Conservation (phyloP, 257 asterid genomes). For the Parsonsia alboflavescens region DNA sequence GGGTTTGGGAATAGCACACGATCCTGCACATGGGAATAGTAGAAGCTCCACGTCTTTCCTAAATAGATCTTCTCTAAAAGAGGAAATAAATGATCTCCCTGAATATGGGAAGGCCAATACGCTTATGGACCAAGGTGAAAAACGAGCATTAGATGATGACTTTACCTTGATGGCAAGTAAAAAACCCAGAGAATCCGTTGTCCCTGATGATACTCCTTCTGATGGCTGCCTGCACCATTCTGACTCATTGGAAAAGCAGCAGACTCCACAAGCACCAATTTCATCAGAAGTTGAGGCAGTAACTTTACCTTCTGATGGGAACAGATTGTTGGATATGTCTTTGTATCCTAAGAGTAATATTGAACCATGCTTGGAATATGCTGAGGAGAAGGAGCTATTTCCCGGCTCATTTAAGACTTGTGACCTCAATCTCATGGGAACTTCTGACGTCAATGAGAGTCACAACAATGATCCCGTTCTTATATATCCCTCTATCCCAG, state of each 20-base stretch:
- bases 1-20: conserved; percentile 24
- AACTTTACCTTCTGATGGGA: conserved; percentile 43
- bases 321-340: conserved; percentile 39
- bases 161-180: conserved; percentile 42
- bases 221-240: conserved; percentile 34
- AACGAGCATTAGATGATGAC: conserved; percentile 41
- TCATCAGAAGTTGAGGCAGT: conserved; percentile 29
- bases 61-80: conserved; percentile 30
- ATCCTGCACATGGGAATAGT: conserved; percentile 25
- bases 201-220: conserved; percentile 26
- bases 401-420: conserved; percentile 78
- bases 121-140: conserved; percentile 47
- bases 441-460: conserved; percentile 52
- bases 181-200: conserved; percentile 47
- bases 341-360: conserved; percentile 37
- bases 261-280: conserved; percentile 36
- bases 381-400: conserved; percentile 59
- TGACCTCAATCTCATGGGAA: conserved; percentile 78
- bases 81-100: conserved; percentile 33
- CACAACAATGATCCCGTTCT: conserved; percentile 39
- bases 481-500: conserved; percentile 35
- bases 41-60: conserved; percentile 27
- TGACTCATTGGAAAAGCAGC: conserved; percentile 38
- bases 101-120: conserved; percentile 39
- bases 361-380: conserved; percentile 33